Evolutionary conservation across 2,329 filamentous ascomycete genomes (phyloP), one percentile per base, ranked within the genome.

Genomic region (Cladophialophora bantiana): DNA sequence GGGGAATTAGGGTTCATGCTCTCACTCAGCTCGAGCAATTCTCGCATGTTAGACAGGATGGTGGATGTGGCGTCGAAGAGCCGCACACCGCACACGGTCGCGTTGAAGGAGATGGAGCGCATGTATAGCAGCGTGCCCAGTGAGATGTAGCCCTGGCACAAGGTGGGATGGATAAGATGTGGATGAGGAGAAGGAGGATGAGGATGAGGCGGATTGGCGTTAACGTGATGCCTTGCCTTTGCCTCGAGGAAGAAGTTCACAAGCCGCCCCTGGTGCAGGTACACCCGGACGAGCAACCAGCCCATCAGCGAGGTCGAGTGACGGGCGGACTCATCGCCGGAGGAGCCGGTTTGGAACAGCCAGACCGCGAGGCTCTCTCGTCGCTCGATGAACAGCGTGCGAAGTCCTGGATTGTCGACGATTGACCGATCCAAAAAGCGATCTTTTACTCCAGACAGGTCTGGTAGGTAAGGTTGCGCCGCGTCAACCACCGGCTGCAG

Each of bases 361-460:
- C 55, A 58, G n/a, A 58, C 55, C 9, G 35, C 55, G 9, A 58
- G 55, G 35, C 55, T 58, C 20, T 58, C 55, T 15, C 55, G 10
- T 32, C 55, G 55, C 55, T 58, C 55, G 55, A 58, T 58, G 36
- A 58, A 42, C 13, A 58, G 18, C 3, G 35, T 42, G 1, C 55
- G 55, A 10, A 58, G 36, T 26, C 20, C 26, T 18, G 55, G 36
- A 13, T 58, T 31, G 18, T 58, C 55, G 20, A 58, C 55, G 20
- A 58, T 45, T 12, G 55, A 42, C n/a, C 36, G 55, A 20, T 58
- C 55, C 9, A 58, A n/a, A 40, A 42, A 58, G 2, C 55, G 55
- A 1, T 15, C 13, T 15, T 13, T 58, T 18, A 42, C 36, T 5
- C 42, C 55, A 2, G 55, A 42, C 35, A 58, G 55, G 20, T 58